phyloP scores from a whole-genome alignment of 805 yeast genomes.

The Lachancea sp. region DNA sequence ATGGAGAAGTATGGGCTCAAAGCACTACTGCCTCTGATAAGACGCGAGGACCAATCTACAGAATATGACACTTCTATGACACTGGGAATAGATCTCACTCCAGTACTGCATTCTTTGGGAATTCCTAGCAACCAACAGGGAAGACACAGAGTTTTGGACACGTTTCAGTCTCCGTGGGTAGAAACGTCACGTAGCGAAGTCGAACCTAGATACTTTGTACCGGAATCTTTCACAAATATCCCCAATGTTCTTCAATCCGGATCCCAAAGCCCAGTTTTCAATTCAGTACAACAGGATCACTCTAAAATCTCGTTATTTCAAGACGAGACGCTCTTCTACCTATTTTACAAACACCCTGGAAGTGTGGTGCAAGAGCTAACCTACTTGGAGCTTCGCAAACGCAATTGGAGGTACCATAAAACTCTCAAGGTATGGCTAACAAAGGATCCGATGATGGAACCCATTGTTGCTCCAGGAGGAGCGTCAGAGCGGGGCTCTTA shows the following conservation, averaged over 20 bases:
- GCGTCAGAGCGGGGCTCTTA: slow-evolving; percentile 85
- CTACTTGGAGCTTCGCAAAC: slow-evolving; percentile 78
- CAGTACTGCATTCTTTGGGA: slow-evolving; percentile 31
- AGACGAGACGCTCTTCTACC: slow-evolving; percentile 89
- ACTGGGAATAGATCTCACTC: slow-evolving; percentile 31
- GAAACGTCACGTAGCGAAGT: slow-evolving; percentile 88
- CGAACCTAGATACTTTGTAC: slow-evolving; percentile 72
- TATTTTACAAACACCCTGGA: slow-evolving; percentile 88
- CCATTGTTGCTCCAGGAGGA: slow-evolving; percentile 69
- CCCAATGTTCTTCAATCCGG: slow-evolving; percentile 29
- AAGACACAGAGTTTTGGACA: slow-evolving; percentile 33
- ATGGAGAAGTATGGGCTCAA: slow-evolving; percentile 31
- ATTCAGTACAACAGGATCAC: slow-evolving; percentile 32
- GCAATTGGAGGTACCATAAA: slow-evolving; percentile 97
- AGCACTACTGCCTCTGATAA: slow-evolving; percentile 30
- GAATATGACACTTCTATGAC: slow-evolving; percentile 31
- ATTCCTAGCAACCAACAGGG: slow-evolving; percentile 13
- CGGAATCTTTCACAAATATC: slow-evolving; percentile 44
- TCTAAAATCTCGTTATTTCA: slow-evolving; percentile 57
- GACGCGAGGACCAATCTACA: slow-evolving; percentile 21
- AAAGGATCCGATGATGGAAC: slow-evolving; percentile 85
- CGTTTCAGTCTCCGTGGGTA: slow-evolving; percentile 89
- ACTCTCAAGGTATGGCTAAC: slow-evolving; percentile 95
- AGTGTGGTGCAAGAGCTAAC: slow-evolving; percentile 92
- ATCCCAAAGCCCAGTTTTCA: slow-evolving; percentile 29